phyloP scores from a whole-genome alignment of 169 alveolate genomes.

The Besnoitia besnoiti region DNA sequence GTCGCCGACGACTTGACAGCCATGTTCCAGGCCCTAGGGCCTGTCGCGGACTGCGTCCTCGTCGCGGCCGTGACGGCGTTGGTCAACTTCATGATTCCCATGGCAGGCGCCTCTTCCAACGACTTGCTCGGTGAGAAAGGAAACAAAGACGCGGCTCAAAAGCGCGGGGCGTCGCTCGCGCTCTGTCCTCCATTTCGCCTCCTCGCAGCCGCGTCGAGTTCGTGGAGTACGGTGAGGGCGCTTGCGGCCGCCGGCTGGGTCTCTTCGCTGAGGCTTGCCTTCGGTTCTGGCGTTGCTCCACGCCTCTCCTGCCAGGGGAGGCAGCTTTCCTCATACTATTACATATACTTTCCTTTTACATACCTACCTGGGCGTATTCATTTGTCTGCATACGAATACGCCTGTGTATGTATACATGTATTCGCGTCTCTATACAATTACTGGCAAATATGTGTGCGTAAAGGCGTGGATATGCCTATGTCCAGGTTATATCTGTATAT shows the following conservation, averaged over 20 bases:
- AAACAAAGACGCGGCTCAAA: not conserved
- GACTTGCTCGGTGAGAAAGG: constrained; percentile 52
- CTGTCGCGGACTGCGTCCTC: constrained; percentile 44
- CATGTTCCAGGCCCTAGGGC: not conserved
- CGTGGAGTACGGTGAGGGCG: no score
- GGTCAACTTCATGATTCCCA: constrained; percentile 50
- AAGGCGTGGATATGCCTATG: not conserved
- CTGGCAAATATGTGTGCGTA: not conserved
- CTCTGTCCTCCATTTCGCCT: no score
- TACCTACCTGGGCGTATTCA: no score
- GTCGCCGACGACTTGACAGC: not conserved
- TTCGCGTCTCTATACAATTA: not conserved
- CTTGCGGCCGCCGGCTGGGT: no score
- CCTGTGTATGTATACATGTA: not conserved
- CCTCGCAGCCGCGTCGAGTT: no score
- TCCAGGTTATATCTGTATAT: not conserved
- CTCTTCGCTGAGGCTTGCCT: no score
- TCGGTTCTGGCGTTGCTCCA: no score
- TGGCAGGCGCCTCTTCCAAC: constrained; percentile 53
- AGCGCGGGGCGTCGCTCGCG: no score
- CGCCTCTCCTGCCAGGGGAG: no score
- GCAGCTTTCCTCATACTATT: no score
- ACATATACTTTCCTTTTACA: no score
- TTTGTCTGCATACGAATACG: no score
- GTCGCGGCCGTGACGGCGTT: constrained; percentile 56